Percentiles rank a stretch among this genome's conserved stretches.
These are phyloP conservation scores for Spathaspora passalidarum DNA, from an alignment of 805 yeast genomes.

Conservation along the genomic window DNA sequence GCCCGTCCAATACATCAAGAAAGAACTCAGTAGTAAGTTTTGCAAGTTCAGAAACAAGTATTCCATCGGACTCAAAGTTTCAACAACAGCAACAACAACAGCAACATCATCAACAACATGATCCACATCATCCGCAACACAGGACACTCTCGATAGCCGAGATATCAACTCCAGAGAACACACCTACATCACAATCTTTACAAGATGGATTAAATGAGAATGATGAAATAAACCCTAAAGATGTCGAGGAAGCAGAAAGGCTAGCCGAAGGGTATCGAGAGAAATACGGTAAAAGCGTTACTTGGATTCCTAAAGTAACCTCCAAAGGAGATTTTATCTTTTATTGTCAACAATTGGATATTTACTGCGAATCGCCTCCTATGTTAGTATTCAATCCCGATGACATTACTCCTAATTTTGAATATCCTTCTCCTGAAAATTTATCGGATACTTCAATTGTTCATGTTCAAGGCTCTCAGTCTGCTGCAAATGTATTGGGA, in stretches of 20 bases:
- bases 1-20: constrained; percentile 35
- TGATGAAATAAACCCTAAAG: constrained; percentile 7
- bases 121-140: constrained; percentile 1
- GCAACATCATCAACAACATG: neutral
- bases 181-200: constrained; percentile 1
- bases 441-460: constrained; percentile 17
- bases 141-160: neutral
- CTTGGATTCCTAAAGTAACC: constrained; percentile 64
- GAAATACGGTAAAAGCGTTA: constrained; percentile 17
- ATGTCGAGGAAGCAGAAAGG: constrained; percentile 28
- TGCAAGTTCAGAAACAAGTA: constrained; percentile 41
- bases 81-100: constrained; percentile 5
- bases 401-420: constrained; percentile 19
- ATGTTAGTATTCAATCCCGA: constrained; percentile 27
- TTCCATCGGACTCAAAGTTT: constrained; percentile 19
- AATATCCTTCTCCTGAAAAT: constrained; percentile 23
- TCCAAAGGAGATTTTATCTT: constrained; percentile 53
- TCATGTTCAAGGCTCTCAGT: constrained; percentile 8
- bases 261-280: constrained; percentile 21
- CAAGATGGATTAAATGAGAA: neutral
- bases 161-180: neutral
- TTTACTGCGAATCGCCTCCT: constrained; percentile 60
- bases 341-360: constrained; percentile 57
- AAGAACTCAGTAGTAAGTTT: constrained; percentile 50
- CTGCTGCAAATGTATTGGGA: constrained; percentile 6